These are phyloP conservation scores for Hypseocharis bilobata DNA, from an alignment of 441 rosid genomes.

Conservation along the genomic window DNA sequence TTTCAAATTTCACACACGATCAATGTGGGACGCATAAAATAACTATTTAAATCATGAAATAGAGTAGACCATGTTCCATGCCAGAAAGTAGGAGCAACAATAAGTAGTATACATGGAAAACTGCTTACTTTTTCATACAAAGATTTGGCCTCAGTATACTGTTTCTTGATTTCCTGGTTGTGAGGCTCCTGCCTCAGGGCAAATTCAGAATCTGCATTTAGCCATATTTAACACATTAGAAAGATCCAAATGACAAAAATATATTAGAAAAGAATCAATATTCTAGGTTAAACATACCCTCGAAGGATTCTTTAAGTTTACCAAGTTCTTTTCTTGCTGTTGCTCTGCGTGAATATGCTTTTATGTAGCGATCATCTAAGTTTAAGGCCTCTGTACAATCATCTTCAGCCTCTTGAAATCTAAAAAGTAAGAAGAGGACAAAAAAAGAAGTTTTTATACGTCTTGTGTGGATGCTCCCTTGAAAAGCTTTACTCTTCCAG, in stretches of 20 bases:
- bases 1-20: background rate
- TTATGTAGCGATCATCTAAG: slow-evolving; percentile 74
- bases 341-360: slow-evolving; percentile 89
- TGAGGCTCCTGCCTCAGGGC: slow-evolving; percentile 73
- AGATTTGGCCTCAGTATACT: slow-evolving; percentile 53
- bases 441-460: background rate
- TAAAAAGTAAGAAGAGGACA: slow-evolving; percentile 20
- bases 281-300: slow-evolving; percentile 38
- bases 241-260: slow-evolving; percentile 13
- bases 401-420: slow-evolving; percentile 76
- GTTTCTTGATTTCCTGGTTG: slow-evolving; percentile 78
- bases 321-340: slow-evolving; percentile 73
- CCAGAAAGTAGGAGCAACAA: slow-evolving; percentile 2
- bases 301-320: slow-evolving; percentile 59
- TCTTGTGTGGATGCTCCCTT: background rate
- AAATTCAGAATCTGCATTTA: slow-evolving; percentile 74
- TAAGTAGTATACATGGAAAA: background rate
- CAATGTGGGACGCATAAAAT: too few relatives aligned
- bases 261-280: background rate
- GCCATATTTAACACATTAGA: slow-evolving; percentile 23
- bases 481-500: background rate
- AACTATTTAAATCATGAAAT: too few relatives aligned
- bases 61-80: background rate
- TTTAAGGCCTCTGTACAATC: slow-evolving; percentile 89
- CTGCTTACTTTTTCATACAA: slow-evolving; percentile 57